Evolutionary conservation across 2,329 filamentous ascomycete species (phyloP).

Genomic region (Coniella vitis): DNA sequence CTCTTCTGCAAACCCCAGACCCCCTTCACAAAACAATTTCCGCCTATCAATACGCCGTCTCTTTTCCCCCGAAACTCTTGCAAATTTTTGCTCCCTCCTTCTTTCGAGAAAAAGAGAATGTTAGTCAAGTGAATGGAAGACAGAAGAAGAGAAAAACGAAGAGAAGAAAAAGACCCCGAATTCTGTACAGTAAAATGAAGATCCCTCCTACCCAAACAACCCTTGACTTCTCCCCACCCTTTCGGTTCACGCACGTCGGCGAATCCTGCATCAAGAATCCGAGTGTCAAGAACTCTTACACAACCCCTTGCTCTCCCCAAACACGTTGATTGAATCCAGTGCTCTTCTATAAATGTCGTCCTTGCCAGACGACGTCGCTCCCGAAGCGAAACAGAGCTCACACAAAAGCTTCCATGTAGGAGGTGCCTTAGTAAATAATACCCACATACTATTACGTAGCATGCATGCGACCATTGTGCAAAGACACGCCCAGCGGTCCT

Average conservation of each 20-base stretch:
- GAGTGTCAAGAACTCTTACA: too few relatives aligned
- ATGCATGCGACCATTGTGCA: conserved; percentile 3
- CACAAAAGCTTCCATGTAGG: neutral
- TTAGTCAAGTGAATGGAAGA: conserved; percentile 5
- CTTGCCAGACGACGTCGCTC: neutral
- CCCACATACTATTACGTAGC: conserved; percentile 1
- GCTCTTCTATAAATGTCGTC: neutral
- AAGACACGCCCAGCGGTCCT: conserved; percentile 1
- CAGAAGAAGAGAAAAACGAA: neutral
- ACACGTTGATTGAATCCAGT: too few relatives aligned
- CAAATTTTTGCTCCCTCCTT: neutral
- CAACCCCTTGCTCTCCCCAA: too few relatives aligned
- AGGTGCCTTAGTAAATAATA: neutral
- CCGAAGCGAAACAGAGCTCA: neutral
- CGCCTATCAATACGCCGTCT: conserved; percentile 9
- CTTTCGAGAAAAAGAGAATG: too few relatives aligned
- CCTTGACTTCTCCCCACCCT: neutral
- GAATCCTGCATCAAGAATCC: neutral
- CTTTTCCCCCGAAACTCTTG: conserved; percentile 11
- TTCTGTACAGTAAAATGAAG: conserved; percentile 7
- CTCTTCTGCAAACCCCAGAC: too few relatives aligned
- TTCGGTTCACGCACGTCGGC: neutral
- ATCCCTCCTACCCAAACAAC: neutral
- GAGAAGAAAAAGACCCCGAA: neutral
- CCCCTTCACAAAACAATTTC: too few relatives aligned